Evolutionary conservation across 2,329 filamentous ascomycete species (phyloP), one percentile per base, ranked within the genome.

Genomic region (Plenodomus tracheiphilus): DNA sequence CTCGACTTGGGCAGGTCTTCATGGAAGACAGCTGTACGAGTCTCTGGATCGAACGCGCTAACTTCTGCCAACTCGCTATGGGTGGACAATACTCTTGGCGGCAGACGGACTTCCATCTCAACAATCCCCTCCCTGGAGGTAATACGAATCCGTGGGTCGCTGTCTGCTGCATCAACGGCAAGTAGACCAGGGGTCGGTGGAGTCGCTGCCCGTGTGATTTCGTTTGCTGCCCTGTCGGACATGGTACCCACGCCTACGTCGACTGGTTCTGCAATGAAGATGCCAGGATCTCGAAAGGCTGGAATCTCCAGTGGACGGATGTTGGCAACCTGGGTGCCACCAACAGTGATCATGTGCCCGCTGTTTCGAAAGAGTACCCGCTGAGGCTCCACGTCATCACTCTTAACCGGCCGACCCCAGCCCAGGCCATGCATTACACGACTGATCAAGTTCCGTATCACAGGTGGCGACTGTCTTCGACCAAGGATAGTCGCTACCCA

Each of bases 61-160:
- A 46, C 51, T 44, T 53, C 61, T 38, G 54, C 49, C 17, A 62
- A 43, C 43, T 66, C 63, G 13, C 56, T 68, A 44, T 65, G 65
- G 39, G 59, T 61, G 9, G 64, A 66, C 28, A 70, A 54, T 21
- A 68, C 51, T 32, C 65, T 62, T 39, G 66, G 59, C 8, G 70
- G 70, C 16, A 73, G 53, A 17, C 67, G 65, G 6, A 73, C 70
- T 51, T 73, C 70, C 59, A 73, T 69, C 46, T 72, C 69, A 18
- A 73, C 69, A 18, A 72, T 65, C 3, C 67, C 66, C 44, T 69
- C 68, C 20, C 70, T 56, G n/a, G 62, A 69, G 6, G 69, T 72
- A 22, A 73, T 73, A n/a, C 70, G 62, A 19, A 73, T 72, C 22
- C 67, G 61, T 7, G 70, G 69, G 37, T 72, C 68, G 34, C 65